phyloP scores from a whole-genome alignment of 2,329 filamentous ascomycete genomes.

The Penicillium sp. region DNA sequence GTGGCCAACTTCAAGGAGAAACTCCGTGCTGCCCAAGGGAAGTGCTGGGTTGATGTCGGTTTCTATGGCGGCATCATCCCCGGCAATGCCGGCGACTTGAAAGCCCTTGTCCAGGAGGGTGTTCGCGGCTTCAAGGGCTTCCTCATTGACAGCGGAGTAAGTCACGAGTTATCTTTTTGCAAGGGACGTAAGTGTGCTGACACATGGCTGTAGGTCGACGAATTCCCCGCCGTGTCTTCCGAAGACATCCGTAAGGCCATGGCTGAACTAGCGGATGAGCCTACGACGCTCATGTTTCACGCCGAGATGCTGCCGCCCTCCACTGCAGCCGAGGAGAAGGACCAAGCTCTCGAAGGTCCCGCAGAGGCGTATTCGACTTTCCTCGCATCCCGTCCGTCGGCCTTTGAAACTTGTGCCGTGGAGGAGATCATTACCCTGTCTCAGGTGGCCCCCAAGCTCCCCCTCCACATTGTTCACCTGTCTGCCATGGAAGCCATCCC shows the following conservation, averaged over 20 bases:
- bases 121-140: conserved; percentile 97
- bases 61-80: conserved; percentile 95
- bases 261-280: conserved; percentile 64
- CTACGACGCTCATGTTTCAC: conserved; percentile 98
- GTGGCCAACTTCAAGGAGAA: conserved; percentile 74
- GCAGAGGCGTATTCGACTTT: conserved; percentile 79
- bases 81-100: conserved; percentile 71
- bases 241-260: conserved; percentile 72
- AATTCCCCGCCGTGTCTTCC: conserved; percentile 94
- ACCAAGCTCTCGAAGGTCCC: conserved; percentile 62
- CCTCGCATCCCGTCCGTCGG: conserved; percentile 75
- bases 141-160: conserved; percentile 86
- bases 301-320: conserved; percentile 96
- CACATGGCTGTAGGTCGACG: conserved; percentile 87
- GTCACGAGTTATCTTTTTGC: conserved; percentile 33
- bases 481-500: conserved; percentile 84
- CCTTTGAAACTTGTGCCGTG: conserved; percentile 85
- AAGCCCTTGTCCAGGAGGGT: conserved; percentile 70
- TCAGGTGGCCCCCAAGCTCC: conserved; percentile 67
- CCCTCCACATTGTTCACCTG: conserved; percentile 87
- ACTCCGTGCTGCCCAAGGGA: conserved; percentile 67
- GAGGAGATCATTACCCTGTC: conserved; percentile 76
- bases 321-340: conserved; percentile 56
- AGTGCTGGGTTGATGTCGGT: conserved; percentile 98
- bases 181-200: too few species aligned